Base-by-base conservation (phyloP, 2,329 filamentous ascomycete genomes). In the Lizonia empirigonia region DNA sequence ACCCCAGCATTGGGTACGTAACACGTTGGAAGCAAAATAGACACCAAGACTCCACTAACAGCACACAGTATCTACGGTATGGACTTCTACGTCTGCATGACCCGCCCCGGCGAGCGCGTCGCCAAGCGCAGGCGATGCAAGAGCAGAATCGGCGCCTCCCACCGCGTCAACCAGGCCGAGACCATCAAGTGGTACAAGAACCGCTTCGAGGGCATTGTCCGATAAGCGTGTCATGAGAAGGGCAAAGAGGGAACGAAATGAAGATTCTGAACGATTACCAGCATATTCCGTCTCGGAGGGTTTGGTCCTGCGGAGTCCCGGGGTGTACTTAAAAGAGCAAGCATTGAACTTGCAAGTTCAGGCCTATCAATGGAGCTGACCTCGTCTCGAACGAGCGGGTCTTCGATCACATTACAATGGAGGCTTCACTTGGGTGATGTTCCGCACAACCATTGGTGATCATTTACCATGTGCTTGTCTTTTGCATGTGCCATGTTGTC, bases 11-110 rank as follows among this genome's bases (percentile, higher is more conserved):
- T 58, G 70, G 69, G 69, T 72, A 71, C 44, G 69, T 68, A 20
- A 37, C 34, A 27, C 13, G 29, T 34, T 15, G 32, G 26, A 32
- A 22, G 37, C 26, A 10, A 9, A 13, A 39, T 26, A 36, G 32
- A 19, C 5, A 15, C 8, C n/a, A 23, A 2, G 7, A 16, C 32
- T 18, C 18, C 46, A 53, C 69, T 71, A 59, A 72, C 64, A 46
- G 37, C 15, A 33, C 49, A 34, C 55, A 71, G 71, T 72, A 72
- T 73, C 68, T 73, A 73, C 65, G 70, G 94, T 79, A 99, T 99
- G 94, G 94, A 99, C 84, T 99, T 99, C 84, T 99, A 97, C 89
- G 92, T 88, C 90, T 97, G 93, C 91, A 99, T 99, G 94, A 96
- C 91, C 84, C 92, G 94, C 75, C 94, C 93, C 74, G 94, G 94